Evolutionary conservation across 1,284 basidiomycete species (phyloP).

Genomic region (Heterobasidion occidentale): DNA sequence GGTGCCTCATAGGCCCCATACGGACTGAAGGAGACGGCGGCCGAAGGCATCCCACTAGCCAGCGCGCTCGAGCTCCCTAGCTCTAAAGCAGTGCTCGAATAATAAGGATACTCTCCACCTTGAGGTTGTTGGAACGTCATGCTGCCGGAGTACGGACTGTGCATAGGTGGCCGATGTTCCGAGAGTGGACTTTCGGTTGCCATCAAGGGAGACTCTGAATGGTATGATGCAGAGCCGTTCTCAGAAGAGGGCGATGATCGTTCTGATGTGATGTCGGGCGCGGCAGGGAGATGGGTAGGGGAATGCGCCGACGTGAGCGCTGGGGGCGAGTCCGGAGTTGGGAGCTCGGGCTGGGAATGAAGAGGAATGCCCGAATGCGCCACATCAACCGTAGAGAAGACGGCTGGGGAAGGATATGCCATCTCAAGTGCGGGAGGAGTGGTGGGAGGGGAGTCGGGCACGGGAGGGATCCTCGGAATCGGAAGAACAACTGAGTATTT

Average conservation of each 20-base stretch:
- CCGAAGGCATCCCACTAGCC: not conserved
- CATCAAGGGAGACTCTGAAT: not conserved
- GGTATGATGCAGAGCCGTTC: not conserved
- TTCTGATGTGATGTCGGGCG: not conserved
- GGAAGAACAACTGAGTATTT: not conserved
- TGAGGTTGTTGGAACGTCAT: not conserved
- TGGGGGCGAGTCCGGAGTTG: not conserved
- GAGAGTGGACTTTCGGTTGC: constrained; percentile 1
- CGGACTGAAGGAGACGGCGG: not conserved
- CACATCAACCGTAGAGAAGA: not conserved
- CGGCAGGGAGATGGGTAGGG: not conserved
- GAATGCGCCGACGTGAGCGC: not conserved
- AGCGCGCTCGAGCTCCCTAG: not conserved
- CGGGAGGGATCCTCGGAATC: not conserved
- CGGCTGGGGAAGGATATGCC: not conserved
- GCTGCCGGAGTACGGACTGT: not conserved
- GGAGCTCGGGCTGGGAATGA: not conserved
- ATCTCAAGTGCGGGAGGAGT: not conserved
- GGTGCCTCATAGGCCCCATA: not conserved
- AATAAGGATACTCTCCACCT: not conserved
- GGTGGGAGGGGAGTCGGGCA: not conserved
- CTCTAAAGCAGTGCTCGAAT: not conserved
- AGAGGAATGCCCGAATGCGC: not conserved
- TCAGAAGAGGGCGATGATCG: not conserved
- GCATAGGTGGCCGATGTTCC: not conserved